phyloP scores from a whole-genome alignment of 2,329 filamentous ascomycete genomes.

The Beauveria rudraprayagi region DNA sequence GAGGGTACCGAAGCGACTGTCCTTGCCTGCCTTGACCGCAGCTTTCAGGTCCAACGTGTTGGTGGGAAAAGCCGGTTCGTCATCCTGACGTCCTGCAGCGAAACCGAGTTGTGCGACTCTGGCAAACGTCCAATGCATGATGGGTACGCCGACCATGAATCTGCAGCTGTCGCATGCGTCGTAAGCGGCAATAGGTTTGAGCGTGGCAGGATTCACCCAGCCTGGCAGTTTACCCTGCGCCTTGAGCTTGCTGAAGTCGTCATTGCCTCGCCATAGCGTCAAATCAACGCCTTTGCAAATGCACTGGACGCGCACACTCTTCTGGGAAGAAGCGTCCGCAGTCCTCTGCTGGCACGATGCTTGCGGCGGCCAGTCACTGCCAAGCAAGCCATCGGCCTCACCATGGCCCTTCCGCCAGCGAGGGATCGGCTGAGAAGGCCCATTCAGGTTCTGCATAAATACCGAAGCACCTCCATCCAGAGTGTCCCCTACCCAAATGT shows the following conservation, averaged over 20 bases:
- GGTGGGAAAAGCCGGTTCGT: constrained; percentile 11
- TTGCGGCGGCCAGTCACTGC: constrained; percentile 22
- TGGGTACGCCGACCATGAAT: constrained; percentile 31
- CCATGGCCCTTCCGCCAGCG: constrained; percentile 21
- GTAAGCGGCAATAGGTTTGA: constrained; percentile 30
- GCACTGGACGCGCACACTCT: constrained; percentile 32
- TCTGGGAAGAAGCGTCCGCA: constrained; percentile 12
- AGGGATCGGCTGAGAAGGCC: constrained; percentile 18
- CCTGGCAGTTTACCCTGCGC: constrained; percentile 26
- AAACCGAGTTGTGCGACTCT: constrained; percentile 32
- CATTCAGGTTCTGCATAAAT: constrained; percentile 34
- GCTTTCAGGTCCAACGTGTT: constrained; percentile 22
- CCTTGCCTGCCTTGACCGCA: constrained; percentile 23
- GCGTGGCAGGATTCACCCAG: constrained; percentile 34
- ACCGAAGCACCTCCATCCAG: constrained; percentile 41
- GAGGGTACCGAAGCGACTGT: constrained; percentile 34
- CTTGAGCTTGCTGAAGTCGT: constrained; percentile 21
- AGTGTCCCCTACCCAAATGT: constrained; percentile 42
- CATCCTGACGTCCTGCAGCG: not conserved
- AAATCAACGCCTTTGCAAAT: constrained; percentile 39
- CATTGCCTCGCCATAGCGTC: constrained; percentile 26
- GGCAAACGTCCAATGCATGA: constrained; percentile 38
- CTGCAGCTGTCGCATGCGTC: constrained; percentile 43
- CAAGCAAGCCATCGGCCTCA: constrained; percentile 19
- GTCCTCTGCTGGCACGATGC: constrained; percentile 11